Evolutionary conservation across 495 filamentous ascomycete genomes (phyloP).

Genomic region (Echria macrotheca): DNA sequence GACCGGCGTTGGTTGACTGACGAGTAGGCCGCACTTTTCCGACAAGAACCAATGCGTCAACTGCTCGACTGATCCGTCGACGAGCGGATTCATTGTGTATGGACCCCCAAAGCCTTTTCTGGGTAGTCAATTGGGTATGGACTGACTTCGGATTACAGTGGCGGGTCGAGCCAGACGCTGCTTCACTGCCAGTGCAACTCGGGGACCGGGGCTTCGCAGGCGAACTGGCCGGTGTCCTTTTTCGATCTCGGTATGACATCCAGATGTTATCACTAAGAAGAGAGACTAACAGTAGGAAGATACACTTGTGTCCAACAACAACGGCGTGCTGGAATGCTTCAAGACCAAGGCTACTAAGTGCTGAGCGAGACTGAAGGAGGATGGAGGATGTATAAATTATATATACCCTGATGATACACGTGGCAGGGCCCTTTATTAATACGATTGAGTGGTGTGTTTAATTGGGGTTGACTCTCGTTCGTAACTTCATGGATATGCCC

Average conservation of each 20-base stretch:
- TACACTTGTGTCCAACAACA: constrained; percentile 21
- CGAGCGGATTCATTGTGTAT: constrained; percentile 9
- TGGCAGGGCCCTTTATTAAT: too few species aligned
- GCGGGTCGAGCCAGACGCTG: constrained; percentile 5
- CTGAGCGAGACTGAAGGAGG: too few species aligned
- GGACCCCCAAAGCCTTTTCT: too few species aligned
- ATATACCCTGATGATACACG: too few species aligned
- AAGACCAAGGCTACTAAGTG: constrained; percentile 12
- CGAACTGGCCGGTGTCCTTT: constrained; percentile 18
- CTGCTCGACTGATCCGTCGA: constrained; percentile 16
- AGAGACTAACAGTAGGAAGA: constrained; percentile 2
- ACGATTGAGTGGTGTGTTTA: too few species aligned
- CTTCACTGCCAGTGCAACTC: constrained; percentile 24
- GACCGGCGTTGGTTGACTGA: too few species aligned
- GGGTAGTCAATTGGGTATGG: too few species aligned
- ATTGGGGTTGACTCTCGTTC: too few species aligned
- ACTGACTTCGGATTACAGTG: too few species aligned
- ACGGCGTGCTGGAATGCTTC: constrained; percentile 21
- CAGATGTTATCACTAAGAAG: not conserved
- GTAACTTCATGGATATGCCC: too few species aligned
- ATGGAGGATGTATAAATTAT: too few species aligned
- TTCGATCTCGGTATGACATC: constrained; percentile 20
- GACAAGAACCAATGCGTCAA: constrained; percentile 21
- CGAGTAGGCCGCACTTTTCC: constrained; percentile 12
- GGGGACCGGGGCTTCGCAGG: constrained; percentile 16